A percentile compares a stretch with the other conserved stretches of the same genome.
Evolutionary conservation across 495 filamentous ascomycete genomes (phyloP).

Genomic region (Penicillium canescens): DNA sequence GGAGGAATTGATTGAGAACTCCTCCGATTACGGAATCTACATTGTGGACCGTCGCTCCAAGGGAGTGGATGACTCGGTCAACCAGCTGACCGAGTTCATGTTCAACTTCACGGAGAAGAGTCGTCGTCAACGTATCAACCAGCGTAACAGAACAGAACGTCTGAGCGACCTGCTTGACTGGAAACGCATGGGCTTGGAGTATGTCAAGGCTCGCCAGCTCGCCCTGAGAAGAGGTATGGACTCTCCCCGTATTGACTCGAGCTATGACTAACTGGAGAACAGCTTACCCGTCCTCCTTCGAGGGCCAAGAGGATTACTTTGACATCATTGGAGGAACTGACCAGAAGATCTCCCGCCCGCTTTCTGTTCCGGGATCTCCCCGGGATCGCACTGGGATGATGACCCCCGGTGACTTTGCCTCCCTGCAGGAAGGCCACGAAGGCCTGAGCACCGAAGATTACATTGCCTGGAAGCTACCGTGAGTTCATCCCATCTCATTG

Average conservation of each 20-base stretch:
- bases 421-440: conserved; percentile 89
- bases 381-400: conserved; percentile 93
- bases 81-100: conserved; percentile 91
- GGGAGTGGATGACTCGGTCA: conserved; percentile 96
- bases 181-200: conserved; percentile 99
- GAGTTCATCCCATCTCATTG: conserved; percentile 46
- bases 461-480: conserved; percentile 96
- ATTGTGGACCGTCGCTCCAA: conserved; percentile 96
- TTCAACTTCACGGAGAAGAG: conserved; percentile 94
- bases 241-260: not conserved
- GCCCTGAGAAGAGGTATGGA: conserved; percentile 74
- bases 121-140: conserved; percentile 94
- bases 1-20: conserved; percentile 98
- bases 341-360: conserved; percentile 88
- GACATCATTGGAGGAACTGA: conserved; percentile 87
- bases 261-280: conserved; percentile 1
- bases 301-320: conserved; percentile 70
- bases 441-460: conserved; percentile 96
- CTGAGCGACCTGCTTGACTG: conserved; percentile 94
- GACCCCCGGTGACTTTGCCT: conserved; percentile 98
- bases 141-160: conserved; percentile 95
- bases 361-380: conserved; percentile 92
- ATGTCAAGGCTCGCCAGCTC: conserved; percentile 94
- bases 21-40: conserved; percentile 96
- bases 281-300: conserved; percentile 88